Percentiles rank a stretch among this genome's conserved stretches.
These are phyloP conservation scores for Kodamaea nitidulidarum DNA, from an alignment of 805 yeast species.

Conservation along the genomic window DNA sequence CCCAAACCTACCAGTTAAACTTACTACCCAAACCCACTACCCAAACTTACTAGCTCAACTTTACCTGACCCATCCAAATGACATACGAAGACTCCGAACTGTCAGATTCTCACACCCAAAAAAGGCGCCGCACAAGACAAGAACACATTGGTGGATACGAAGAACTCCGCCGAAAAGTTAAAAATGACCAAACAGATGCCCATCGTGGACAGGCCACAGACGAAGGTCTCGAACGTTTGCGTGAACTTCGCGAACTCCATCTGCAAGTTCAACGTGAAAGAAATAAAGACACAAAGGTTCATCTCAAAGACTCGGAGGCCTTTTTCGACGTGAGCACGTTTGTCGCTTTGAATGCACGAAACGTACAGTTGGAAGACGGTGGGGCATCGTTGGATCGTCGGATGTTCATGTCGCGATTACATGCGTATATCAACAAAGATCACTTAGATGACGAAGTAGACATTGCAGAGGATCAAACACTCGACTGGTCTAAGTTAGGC, in stretches of 20 bases:
- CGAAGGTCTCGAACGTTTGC: slow-evolving; percentile 42
- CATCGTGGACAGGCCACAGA: slow-evolving; percentile 56
- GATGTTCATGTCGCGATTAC: slow-evolving; percentile 36
- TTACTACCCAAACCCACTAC: too few species aligned
- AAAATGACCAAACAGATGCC: slow-evolving; percentile 44
- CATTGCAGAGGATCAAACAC: slow-evolving; percentile 7
- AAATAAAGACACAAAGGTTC: slow-evolving; percentile 33
- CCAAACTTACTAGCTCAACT: too few species aligned
- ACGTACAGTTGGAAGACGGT: slow-evolving; percentile 54
- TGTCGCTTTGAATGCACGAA: slow-evolving; percentile 61
- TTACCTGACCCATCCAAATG: neutral
- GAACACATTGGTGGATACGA: slow-evolving; percentile 26
- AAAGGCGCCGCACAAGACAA: slow-evolving; percentile 5
- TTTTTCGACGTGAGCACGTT: slow-evolving; percentile 56
- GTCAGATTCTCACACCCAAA: neutral
- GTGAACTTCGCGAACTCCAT: slow-evolving; percentile 46
- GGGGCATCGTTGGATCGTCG: slow-evolving; percentile 47
- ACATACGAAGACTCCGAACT: neutral
- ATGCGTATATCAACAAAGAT: slow-evolving; percentile 8
- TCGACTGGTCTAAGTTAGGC: slow-evolving; percentile 62
- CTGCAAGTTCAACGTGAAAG: slow-evolving; percentile 34
- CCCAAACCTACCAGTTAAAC: too few species aligned
- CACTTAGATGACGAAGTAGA: slow-evolving; percentile 15
- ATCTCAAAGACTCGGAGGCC: slow-evolving; percentile 57
- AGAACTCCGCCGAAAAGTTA: slow-evolving; percentile 21